phyloP scores from a whole-genome alignment of 2,329 filamentous ascomycete genomes.

The Purpureocillium lavendulum region DNA sequence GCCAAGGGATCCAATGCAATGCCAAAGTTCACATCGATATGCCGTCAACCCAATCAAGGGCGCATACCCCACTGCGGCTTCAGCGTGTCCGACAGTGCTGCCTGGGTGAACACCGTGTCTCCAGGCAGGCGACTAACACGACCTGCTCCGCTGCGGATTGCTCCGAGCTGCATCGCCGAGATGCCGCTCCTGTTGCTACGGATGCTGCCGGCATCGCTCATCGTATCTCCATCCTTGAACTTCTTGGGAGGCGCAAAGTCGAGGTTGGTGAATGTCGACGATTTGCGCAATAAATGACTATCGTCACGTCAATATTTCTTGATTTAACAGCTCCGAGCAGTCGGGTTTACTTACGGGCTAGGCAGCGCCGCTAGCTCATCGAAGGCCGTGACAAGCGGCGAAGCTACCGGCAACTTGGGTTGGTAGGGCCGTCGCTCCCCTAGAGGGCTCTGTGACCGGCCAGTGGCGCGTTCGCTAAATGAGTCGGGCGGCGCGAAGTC shows the following conservation, averaged over 20 bases:
- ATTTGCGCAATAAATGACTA: conserved; percentile 67
- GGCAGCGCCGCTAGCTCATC: conserved; percentile 81
- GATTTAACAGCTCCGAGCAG: not conserved
- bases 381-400: conserved; percentile 74
- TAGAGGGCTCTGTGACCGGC: conserved; percentile 56
- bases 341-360: conserved; percentile 65
- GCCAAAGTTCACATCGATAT: not conserved
- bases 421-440: conserved; percentile 65
- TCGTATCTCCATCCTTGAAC: conserved; percentile 54
- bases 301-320: not conserved
- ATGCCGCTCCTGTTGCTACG: conserved; percentile 62
- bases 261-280: conserved; percentile 66
- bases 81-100: conserved; percentile 53
- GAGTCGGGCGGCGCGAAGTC: conserved; percentile 80
- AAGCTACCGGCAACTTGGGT: conserved; percentile 62
- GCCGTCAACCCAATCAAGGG: conserved; percentile 17
- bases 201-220: conserved; percentile 61
- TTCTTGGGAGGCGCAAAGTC: conserved; percentile 75
- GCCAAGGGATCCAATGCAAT: conserved; percentile 4
- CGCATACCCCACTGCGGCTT: conserved; percentile 54
- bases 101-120: conserved; percentile 70
- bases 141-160: conserved; percentile 75
- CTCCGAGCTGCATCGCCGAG: conserved; percentile 58
- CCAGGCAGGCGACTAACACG: conserved; percentile 78
- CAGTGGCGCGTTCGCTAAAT: conserved; percentile 59